Conservation (phyloP, 2,329 filamentous ascomycete species). For the Monosporascus sp. region DNA sequence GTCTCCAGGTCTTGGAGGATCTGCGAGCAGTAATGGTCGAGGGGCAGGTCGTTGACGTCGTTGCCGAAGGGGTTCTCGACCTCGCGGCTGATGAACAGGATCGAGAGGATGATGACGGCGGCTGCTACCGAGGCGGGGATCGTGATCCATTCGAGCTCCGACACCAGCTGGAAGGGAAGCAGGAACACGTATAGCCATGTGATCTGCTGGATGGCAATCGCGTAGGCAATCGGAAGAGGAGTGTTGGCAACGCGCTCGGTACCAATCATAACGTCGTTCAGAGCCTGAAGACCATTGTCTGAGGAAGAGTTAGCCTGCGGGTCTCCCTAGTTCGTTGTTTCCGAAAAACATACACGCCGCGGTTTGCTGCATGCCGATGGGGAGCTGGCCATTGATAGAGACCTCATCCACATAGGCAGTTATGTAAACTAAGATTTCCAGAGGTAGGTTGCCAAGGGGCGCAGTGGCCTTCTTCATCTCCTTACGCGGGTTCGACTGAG, state of each 20-base stretch:
- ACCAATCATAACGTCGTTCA: constrained; percentile 69
- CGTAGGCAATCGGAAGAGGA: constrained; percentile 76
- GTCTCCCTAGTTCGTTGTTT: constrained; percentile 4
- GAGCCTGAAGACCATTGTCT: constrained; percentile 54
- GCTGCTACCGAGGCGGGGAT: constrained; percentile 70
- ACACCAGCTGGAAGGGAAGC: constrained; percentile 74
- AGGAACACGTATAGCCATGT: constrained; percentile 79
- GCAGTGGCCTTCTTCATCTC: constrained; percentile 65
- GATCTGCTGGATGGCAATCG: constrained; percentile 79
- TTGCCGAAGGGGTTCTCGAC: constrained; percentile 82
- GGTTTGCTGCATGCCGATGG: constrained; percentile 54
- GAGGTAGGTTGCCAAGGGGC: constrained; percentile 75
- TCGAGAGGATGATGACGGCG: constrained; percentile 77
- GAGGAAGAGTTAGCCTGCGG: constrained; percentile 25
- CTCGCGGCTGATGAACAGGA: constrained; percentile 69
- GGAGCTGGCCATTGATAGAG: constrained; percentile 49
- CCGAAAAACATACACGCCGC: constrained; percentile 35
- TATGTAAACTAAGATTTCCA: constrained; percentile 74
- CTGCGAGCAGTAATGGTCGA: constrained; percentile 72
- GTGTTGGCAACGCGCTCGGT: constrained; percentile 77
- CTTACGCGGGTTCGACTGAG: constrained; percentile 73
- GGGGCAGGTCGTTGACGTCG: constrained; percentile 76
- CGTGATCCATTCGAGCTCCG: constrained; percentile 62
- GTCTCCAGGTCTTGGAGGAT: constrained; percentile 70
- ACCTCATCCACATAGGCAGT: constrained; percentile 60